Evolutionary conservation across 1,139 yeast species (phyloP).

Genomic region (Protomyces inouyei): DNA sequence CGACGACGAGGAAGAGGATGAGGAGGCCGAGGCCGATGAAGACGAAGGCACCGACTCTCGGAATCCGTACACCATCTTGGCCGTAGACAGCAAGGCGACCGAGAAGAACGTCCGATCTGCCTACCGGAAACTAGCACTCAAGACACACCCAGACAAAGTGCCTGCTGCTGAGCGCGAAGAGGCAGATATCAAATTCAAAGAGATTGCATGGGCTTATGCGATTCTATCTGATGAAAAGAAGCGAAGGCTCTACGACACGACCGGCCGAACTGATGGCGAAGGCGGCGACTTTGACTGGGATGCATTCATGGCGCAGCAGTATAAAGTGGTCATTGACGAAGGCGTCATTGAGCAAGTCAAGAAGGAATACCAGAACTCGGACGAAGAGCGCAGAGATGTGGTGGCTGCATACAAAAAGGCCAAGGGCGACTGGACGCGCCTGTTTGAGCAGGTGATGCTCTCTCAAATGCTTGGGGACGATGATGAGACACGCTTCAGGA

Average conservation of each 20-base stretch:
- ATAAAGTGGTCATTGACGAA: conserved; percentile 50
- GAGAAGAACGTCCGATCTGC: conserved; percentile 62
- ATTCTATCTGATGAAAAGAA: conserved; percentile 57
- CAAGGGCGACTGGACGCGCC: conserved; percentile 63
- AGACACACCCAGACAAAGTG: conserved; percentile 74
- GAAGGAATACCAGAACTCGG: conserved; percentile 54
- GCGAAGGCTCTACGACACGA: conserved; percentile 57
- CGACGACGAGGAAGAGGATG: conserved; percentile 12
- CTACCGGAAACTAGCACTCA: conserved; percentile 64
- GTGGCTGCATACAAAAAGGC: conserved; percentile 53
- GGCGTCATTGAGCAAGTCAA: conserved; percentile 73
- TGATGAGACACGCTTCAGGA: conserved; percentile 54
- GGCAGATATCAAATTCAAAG: conserved; percentile 54
- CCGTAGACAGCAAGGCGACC: conserved; percentile 41
- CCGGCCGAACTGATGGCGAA: conserved; percentile 57
- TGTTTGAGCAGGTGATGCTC: conserved; percentile 75
- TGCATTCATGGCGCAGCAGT: conserved; percentile 57
- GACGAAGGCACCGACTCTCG: conserved; percentile 35
- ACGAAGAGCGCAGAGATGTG: conserved; percentile 65
- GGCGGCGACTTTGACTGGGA: conserved; percentile 54
- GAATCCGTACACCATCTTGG: conserved; percentile 63
- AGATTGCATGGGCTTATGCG: conserved; percentile 70
- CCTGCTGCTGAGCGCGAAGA: conserved; percentile 43
- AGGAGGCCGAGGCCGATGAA: background rate
- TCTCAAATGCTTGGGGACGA: conserved; percentile 52